Percentiles rank a stretch among this genome's conserved stretches.
Evolutionary conservation across 352 stramenopile genomes (phyloP).

Genomic region (Phytopythium vexans): DNA sequence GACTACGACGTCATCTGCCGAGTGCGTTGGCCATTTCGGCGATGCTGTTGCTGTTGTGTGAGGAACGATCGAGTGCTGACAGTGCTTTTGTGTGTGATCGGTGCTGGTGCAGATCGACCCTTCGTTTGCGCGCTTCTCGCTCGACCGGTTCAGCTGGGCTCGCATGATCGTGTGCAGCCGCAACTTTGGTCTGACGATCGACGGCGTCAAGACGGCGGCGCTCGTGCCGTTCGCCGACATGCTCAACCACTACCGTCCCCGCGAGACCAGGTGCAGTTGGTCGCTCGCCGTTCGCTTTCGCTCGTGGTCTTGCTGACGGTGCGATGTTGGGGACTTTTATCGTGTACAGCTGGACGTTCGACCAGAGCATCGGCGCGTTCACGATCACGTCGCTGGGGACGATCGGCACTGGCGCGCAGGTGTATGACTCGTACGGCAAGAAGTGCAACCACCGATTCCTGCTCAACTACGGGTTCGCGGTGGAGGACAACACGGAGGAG

Average conservation of each 20-base stretch:
- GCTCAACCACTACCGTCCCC: constrained; percentile 99
- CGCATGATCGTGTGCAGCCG: constrained; percentile 98
- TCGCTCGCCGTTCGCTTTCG: constrained; percentile 17
- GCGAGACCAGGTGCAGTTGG: constrained; percentile 95
- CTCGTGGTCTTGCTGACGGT: too few species aligned
- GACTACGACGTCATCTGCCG: constrained; percentile 97
- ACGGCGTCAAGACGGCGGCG: constrained; percentile 96
- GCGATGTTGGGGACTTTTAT: background rate
- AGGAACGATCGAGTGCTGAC: background rate
- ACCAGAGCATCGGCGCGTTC: constrained; percentile 80
- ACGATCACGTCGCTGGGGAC: constrained; percentile 87
- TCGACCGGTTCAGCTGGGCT: constrained; percentile 98
- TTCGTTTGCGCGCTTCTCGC: constrained; percentile 89
- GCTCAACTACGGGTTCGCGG: constrained; percentile 99
- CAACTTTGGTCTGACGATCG: constrained; percentile 98
- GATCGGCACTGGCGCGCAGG: constrained; percentile 85
- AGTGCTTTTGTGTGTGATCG: background rate
- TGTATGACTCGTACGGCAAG: constrained; percentile 99
- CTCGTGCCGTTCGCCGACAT: constrained; percentile 99
- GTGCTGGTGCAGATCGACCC: constrained; percentile 61
- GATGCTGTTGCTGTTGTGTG: background rate
- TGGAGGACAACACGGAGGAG: constrained; percentile 98
- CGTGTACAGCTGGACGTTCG: constrained; percentile 75
- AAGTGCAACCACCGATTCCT: constrained; percentile 99
- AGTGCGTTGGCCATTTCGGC: constrained; percentile 9